Percentiles rank a stretch among this genome's conserved stretches.
Conservation (phyloP, 805 yeast species). For the Saturnispora kantuleensis region DNA sequence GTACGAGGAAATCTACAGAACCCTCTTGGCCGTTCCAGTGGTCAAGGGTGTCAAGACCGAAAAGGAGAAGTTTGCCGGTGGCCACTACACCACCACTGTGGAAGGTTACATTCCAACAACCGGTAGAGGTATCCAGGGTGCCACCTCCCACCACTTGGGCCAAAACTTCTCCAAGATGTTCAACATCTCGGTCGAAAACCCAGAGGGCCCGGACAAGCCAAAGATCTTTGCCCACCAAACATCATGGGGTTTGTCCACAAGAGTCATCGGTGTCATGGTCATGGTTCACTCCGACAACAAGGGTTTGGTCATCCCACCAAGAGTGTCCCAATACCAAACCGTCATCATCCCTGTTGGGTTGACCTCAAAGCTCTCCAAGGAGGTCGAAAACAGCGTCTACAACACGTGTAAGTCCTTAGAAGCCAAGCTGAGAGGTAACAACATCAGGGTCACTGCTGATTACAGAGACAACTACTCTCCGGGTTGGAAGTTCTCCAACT, state of each 20-base stretch:
- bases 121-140: constrained; percentile 99
- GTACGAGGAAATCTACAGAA: constrained; percentile 79
- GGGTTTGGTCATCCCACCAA: constrained; percentile 96
- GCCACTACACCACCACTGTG: constrained; percentile 86
- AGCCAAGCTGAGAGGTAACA: constrained; percentile 44
- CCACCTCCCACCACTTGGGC: constrained; percentile 95
- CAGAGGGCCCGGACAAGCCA: constrained; percentile 79
- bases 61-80: constrained; percentile 98
- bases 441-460: constrained; percentile 73
- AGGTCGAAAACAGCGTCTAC: constrained; percentile 58
- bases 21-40: constrained; percentile 94
- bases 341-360: constrained; percentile 93
- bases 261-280: constrained; percentile 98
- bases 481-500: constrained; percentile 97
- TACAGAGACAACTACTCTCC: constrained; percentile 92
- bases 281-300: constrained; percentile 98
- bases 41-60: constrained; percentile 92
- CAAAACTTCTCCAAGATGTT: constrained; percentile 99
- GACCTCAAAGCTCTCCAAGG: constrained; percentile 75
- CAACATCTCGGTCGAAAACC: constrained; percentile 90
- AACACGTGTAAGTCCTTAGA: constrained; percentile 67
- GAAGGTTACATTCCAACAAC: constrained; percentile 98
- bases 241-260: constrained; percentile 98
- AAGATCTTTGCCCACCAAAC: constrained; percentile 88
- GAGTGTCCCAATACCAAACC: constrained; percentile 87